A percentile compares a stretch with the other conserved stretches of the same genome.
Conservation (phyloP, 306 rosid species). For the Inga leiocalycina region DNA sequence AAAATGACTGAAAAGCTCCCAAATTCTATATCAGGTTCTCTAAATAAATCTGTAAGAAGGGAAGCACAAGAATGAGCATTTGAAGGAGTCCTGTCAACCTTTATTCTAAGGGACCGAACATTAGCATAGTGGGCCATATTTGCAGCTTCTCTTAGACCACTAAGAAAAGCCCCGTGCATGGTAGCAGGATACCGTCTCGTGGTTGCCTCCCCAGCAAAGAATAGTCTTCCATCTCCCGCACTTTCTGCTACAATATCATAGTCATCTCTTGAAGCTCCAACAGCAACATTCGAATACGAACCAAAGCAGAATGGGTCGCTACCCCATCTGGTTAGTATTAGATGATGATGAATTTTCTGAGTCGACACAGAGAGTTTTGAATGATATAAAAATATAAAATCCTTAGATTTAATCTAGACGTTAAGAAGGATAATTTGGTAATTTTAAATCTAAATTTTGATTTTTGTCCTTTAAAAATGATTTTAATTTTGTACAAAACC, state of each 20-base stretch:
- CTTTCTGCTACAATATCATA: conserved; percentile 93
- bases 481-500: no score
- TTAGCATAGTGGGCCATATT: conserved; percentile 81
- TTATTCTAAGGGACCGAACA: conserved; percentile 64
- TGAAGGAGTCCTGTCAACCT: conserved; percentile 75
- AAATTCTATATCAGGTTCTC: conserved; percentile 96
- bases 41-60: conserved; percentile 86
- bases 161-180: conserved; percentile 97
- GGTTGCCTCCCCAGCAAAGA: conserved; percentile 97
- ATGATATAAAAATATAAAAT: no score
- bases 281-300: conserved; percentile 95
- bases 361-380: no score
- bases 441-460: no score
- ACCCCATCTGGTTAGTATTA: conserved; percentile 74
- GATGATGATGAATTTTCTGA: no score
- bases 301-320: conserved; percentile 94
- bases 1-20: conserved; percentile 92
- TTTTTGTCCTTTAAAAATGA: no score
- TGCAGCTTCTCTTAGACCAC: conserved; percentile 94
- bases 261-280: conserved; percentile 97
- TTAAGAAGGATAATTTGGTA: no score
- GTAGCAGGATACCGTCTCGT: conserved; percentile 97
- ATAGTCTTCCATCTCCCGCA: conserved; percentile 95
- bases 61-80: conserved; percentile 94
- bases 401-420: no score